Base-by-base conservation (phyloP, 192 early-diverging fungal genomes). In the Gryganskiella cystojenkinii region DNA sequence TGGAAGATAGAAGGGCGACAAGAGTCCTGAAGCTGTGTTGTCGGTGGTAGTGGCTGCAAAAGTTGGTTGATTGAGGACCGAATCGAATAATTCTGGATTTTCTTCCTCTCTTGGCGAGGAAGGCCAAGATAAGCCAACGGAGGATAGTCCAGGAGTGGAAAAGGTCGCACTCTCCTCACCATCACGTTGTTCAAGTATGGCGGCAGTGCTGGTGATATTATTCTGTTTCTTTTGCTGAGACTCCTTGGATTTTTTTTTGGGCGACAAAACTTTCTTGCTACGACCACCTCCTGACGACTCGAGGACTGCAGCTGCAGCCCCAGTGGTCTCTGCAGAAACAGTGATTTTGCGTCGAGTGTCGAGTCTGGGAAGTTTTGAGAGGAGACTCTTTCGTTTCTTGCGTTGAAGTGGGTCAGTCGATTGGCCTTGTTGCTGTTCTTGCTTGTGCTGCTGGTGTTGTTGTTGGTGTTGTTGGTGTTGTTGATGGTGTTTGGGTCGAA, bases 1-100 rank as follows among this genome's bases (percentile, higher is more conserved):
- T 31, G 71, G 50, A 49, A 73, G 62, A 44, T 65, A 58, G 43
- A 73, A 64, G 0, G 71, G 71, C 0, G 71, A 65, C 2, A 73
- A 19, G 0, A 73, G 25, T 24, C 31, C 49, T 13, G 52, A 19
- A 4, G 57, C 20, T 9, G 58, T 28, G 15, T n/a, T 46, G 30
- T 5, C 17, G 10, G 28, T n/a, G 13, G 55, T 35, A 15, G 14
- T 24, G 15, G 28, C 31, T 19, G 28, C 51, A 45, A 35, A 42
- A 15, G 47, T 5, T 35, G n/a, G 2, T 17, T 25, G 14, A 15
- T 17, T 30, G 33, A 25, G 9, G n/a, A 54, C 52, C 52, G 10
- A 22, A 17, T 19, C 14, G n/a, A n/a, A n/a, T 7, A 8, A 54
- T 14, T 31, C 52, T 31, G 52, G 52, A 31, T 10, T 30, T 19